Base-by-base conservation (phyloP, 75 land plant genomes). In the Sequoia sempervirens region DNA sequence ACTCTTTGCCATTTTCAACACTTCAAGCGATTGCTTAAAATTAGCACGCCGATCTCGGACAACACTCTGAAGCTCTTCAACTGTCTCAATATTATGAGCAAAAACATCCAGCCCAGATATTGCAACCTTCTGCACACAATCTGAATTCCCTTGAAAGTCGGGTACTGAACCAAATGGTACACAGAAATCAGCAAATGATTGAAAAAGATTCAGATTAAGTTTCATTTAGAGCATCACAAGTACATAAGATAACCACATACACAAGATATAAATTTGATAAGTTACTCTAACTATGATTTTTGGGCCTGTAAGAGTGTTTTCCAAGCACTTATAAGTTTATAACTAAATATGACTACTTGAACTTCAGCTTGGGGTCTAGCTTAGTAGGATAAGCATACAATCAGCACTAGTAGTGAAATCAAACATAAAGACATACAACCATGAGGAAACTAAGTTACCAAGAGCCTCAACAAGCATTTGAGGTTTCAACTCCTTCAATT, bases 81-180 rank as follows among this genome's bases (percentile, higher is more conserved):
- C 99, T 38, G 98, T 96, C 88, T 97, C 98, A 85, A 98, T 98
- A 82, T 98, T 98, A 85, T 98, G 99, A 68, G 99, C 98, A 90
- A 96, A 93, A 12, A 98, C 98, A 87, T 98, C 99, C 74, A 98
- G 84, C 45, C 99, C 99, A 80, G 97, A 96, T 45, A 78, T 91
- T 28, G 99, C 95, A 81, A 98, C 99, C 84, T 90, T 92, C 88
- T 94, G 91, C 34, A 98, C 98, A 84, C 96, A 96, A 75, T 87
- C 88, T 47, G 90, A 23, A 72, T 92, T 95, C 50, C 98, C 99
- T 37, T 95, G 94, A 45, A 96, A 96, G 84, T 98, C 96, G 83
- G 99, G 99, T 82, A 97, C 98, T 97, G 87, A 84, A 87, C 28
- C 26, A 69, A 15, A 79, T 14, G 83, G 45, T 40, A 11, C n/a